Base-by-base conservation (phyloP, 2,329 filamentous ascomycete genomes). In the Pseudocercospora macadamiae region DNA sequence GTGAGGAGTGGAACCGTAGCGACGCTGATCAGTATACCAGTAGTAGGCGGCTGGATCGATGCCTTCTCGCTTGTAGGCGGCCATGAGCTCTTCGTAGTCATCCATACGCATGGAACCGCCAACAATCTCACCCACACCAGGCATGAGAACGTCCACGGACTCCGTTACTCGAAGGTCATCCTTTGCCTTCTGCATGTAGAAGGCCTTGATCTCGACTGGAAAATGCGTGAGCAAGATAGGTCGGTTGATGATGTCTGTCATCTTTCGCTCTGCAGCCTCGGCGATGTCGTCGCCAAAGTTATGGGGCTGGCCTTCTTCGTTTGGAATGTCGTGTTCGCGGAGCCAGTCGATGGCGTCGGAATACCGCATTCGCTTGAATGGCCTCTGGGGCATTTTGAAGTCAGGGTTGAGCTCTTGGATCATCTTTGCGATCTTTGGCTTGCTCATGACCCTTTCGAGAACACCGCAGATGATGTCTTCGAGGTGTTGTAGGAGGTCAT, bases 201-300 rank as follows among this genome's bases (percentile, higher is more conserved):
- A 99, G 1, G 95, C 90, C 83, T 99, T 99, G 83, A 99, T 96
- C 79, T 93, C 91, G 60, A 88, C 88, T 18, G 95, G 95, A 86
- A 99, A 99, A 79, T 97, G 93, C 2, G 93, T 97, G 39, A 97
- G 83, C 81, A 97, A 91, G 76, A 99, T 96, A 62, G 95, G 95
- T 55, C 86, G 82, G 86, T 96, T 95, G 82, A 99, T 96, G 68
- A 89, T 89, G 75, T 99, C 95, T 1, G 93, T 97, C 95, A 99
- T 99, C 74, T 83, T 86, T 69, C 95, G 89, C 83, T 99, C 95
- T 10, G 95, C 95, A 10, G 95, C 95, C 78, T 97, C 95, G 66
- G 95, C 95, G 70, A 99, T 99, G 74, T 99, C 95, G 74, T 99
- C 95, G 64, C 95, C 95, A 72, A 97, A 97, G 44, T 85, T 82